Evolutionary conservation across 2,329 filamentous ascomycete species (phyloP), one percentile per base, ranked within the genome.

Genomic region (Drechslerella dactyloides): DNA sequence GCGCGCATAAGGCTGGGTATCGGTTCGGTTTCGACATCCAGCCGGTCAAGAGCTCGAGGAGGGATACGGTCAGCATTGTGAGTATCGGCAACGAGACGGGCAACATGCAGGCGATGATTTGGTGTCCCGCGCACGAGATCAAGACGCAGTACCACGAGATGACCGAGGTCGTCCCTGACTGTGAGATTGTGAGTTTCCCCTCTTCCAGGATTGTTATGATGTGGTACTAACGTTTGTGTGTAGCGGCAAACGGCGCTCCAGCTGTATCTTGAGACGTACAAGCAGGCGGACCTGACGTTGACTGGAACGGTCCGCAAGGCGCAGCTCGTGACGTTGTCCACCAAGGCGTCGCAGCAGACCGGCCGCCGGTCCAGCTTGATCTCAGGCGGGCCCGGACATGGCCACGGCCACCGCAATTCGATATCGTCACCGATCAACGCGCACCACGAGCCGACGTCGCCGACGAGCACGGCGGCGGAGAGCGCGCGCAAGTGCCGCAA

Each of bases 251-350:
- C 88, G 76, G 91, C 90, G 8, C 81, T 99, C 55, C 92, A 97
- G 79, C 83, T 96, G 24, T 99, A 90, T 78, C 90, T 89, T 50
- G 89, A 89, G 75, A 92, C 89, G 66, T 97, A 91, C 82, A 99
- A 99, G 80, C 93, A 97, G 80, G 93, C 94, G 7, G 94, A 99
- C 78, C 85, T 93, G 44, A 87, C 90, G 1, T 82, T 97, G 76
- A 97, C 93, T 1, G 94, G 94, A 27, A 97, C 93, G 17, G 91
- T 94, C 21, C 89, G 94, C 61, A 97, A 96, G 80, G 93, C 94
- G 21, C 94, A 91, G 69, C 84, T 94, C 46, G 85, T 89, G 77
- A 86, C 86, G 64, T 84, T 85, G 56, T 86, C 85, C 27, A 85
- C 85, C 11, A 90, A 88, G 78, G 81, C 81, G 53, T 78, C 80